phyloP scores from a whole-genome alignment of 176 grass and related monocot genomes.

The Cenchrus fungigraminus region DNA sequence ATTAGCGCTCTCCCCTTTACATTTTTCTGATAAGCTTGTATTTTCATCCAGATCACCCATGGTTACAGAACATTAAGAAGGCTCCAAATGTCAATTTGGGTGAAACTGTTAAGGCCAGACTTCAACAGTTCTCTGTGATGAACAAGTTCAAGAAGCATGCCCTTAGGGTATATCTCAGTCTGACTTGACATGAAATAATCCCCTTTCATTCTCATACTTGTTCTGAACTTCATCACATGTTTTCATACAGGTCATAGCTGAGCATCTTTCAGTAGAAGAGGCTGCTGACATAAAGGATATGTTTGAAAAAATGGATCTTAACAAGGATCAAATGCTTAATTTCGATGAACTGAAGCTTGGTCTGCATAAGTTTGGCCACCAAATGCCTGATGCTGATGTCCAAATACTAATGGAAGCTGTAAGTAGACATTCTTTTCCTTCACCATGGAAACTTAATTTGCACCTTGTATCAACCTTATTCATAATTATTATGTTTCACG shows the following conservation, averaged over 20 bases:
- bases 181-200: conserved; percentile 30
- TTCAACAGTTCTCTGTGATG: conserved; percentile 96
- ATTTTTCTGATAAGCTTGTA: conserved; percentile 21
- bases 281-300: conserved; percentile 88
- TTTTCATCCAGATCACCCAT: conserved; percentile 74
- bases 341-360: conserved; percentile 88
- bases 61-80: conserved; percentile 94
- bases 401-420: conserved; percentile 95
- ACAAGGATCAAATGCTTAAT: conserved; percentile 73
- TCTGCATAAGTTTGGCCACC: conserved; percentile 80
- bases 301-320: conserved; percentile 87
- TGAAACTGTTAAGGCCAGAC: conserved; percentile 86
- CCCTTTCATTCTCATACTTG: conserved; percentile 30
- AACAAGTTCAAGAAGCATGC: conserved; percentile 98
- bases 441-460: not conserved
- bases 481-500: not conserved
- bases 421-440: conserved; percentile 43
- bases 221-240: conserved; percentile 20
- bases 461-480: not conserved
- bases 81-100: conserved; percentile 96
- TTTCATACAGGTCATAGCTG: conserved; percentile 74
- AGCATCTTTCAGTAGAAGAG: conserved; percentile 93
- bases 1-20: not conserved
- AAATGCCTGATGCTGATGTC: conserved; percentile 80
- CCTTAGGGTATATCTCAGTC: conserved; percentile 63